Percentiles rank a stretch among this genome's conserved stretches.
These are phyloP conservation scores for Brettanomyces custersianus DNA, from an alignment of 805 yeast species.

Conservation along the genomic window DNA sequence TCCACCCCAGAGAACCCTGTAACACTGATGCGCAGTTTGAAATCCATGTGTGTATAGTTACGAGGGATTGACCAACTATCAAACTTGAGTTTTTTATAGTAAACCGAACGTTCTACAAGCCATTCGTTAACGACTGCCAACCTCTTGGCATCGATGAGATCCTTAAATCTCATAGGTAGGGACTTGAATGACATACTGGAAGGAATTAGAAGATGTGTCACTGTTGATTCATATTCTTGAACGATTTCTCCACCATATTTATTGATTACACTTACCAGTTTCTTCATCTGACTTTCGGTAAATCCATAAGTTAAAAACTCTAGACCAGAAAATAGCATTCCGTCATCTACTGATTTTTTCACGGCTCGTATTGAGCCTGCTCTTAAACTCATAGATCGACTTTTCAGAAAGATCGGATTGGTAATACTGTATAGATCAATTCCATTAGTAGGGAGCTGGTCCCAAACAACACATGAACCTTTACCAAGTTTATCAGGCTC, in stretches of 20 bases:
- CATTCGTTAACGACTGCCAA: slow-evolving; percentile 24
- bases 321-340: slow-evolving; percentile 30
- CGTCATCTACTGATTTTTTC: background rate
- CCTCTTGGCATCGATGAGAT: slow-evolving; percentile 12
- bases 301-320: slow-evolving; percentile 31
- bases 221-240: slow-evolving; percentile 21
- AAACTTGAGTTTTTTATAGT: slow-evolving; percentile 9
- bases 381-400: background rate
- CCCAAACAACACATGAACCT: slow-evolving; percentile 32
- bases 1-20: slow-evolving; percentile 25
- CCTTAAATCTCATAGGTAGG: slow-evolving; percentile 12
- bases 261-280: slow-evolving; percentile 10
- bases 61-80: slow-evolving; percentile 24
- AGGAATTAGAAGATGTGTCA: slow-evolving; percentile 26
- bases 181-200: slow-evolving; percentile 10
- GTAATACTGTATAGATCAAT: slow-evolving; percentile 7
- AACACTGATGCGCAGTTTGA: slow-evolving; percentile 24
- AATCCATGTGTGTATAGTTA: slow-evolving; percentile 17
- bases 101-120: slow-evolving; percentile 25
- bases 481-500: slow-evolving; percentile 14
- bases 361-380: background rate
- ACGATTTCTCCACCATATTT: slow-evolving; percentile 17
- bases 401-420: slow-evolving; percentile 2
- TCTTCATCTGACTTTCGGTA: slow-evolving; percentile 10
- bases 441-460: slow-evolving; percentile 8